Percentiles rank a stretch among this genome's conserved stretches.
Evolutionary conservation across 2,329 filamentous ascomycete species (phyloP).

Genomic region (Penicillium janthinellum): DNA sequence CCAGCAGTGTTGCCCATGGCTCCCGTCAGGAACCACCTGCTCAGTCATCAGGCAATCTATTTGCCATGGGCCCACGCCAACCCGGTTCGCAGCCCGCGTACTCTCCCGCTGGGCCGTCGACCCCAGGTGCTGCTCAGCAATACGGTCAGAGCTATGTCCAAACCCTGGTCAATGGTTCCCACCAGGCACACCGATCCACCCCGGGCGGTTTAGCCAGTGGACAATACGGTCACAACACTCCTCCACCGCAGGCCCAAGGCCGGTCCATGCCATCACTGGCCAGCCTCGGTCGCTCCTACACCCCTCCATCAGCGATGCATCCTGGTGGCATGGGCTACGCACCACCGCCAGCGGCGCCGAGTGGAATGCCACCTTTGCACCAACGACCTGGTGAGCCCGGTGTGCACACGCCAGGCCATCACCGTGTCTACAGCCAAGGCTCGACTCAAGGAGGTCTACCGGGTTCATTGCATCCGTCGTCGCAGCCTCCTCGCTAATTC

Average conservation of each 20-base stretch:
- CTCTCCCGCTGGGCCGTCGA: constrained; percentile 28
- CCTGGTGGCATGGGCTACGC: constrained; percentile 36
- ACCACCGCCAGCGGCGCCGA: constrained; percentile 20
- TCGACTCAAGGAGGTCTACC: constrained; percentile 33
- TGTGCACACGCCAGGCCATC: constrained; percentile 34
- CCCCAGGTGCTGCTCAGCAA: constrained; percentile 27
- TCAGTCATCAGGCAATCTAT: constrained; percentile 32
- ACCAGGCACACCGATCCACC: constrained; percentile 36
- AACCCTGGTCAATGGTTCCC: constrained; percentile 40
- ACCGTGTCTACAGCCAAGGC: constrained; percentile 44
- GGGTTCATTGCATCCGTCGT: constrained; percentile 29
- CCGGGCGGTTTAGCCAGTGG: constrained; percentile 33
- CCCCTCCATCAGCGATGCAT: constrained; percentile 40
- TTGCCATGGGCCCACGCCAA: constrained; percentile 35
- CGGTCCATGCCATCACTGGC: constrained; percentile 31
- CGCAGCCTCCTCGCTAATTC: constrained; percentile 25
- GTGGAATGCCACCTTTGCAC: constrained; percentile 31
- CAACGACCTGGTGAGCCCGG: constrained; percentile 31
- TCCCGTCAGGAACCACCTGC: constrained; percentile 36
- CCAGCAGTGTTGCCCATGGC: constrained; percentile 32
- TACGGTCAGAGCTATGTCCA: constrained; percentile 39
- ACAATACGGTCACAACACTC: constrained; percentile 38
- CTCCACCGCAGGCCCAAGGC: constrained; percentile 36
- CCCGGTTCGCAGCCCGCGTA: constrained; percentile 29
- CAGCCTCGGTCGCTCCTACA: constrained; percentile 41